Conservation (phyloP, 2,329 filamentous ascomycete species). For the Cadophora malorum region DNA sequence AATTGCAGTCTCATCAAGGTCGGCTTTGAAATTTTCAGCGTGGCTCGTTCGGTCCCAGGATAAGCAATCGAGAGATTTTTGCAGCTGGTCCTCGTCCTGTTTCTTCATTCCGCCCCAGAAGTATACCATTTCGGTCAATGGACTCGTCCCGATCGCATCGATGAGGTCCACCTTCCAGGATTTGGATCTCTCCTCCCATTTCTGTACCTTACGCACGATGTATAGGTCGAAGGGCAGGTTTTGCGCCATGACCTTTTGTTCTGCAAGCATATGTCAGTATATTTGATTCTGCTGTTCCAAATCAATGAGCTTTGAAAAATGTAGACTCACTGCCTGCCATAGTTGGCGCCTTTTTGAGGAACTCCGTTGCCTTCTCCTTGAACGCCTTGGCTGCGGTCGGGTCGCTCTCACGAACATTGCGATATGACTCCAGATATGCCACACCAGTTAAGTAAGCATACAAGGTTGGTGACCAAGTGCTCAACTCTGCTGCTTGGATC, state of each 20-base stretch:
- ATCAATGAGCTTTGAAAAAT: not conserved
- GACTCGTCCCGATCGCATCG: constrained; percentile 82
- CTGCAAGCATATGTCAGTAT: not conserved
- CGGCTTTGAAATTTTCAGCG: constrained; percentile 56
- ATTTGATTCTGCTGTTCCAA: not conserved
- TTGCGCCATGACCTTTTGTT: constrained; percentile 87
- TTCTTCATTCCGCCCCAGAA: constrained; percentile 91
- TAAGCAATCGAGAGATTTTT: constrained; percentile 67
- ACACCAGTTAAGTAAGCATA: constrained; percentile 89
- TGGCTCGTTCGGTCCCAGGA: constrained; percentile 65
- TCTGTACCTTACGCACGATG: constrained; percentile 80
- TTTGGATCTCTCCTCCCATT: constrained; percentile 83
- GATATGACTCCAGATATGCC: constrained; percentile 82
- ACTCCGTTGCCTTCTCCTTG: constrained; percentile 70
- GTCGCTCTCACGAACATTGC: constrained; percentile 57
- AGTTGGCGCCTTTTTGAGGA: constrained; percentile 73
- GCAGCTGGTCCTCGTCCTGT: constrained; percentile 71
- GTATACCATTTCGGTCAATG: constrained; percentile 89
- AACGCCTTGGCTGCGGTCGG: constrained; percentile 58
- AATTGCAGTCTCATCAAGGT: constrained; percentile 67
- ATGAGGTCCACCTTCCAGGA: constrained; percentile 70
- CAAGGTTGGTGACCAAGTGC: constrained; percentile 88
- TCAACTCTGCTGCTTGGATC: constrained; percentile 75
- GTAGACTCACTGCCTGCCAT: constrained; percentile 65
- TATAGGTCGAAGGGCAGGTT: constrained; percentile 92